Base-by-base conservation (phyloP, 2,329 filamentous ascomycete species). In the Xylaria multiplex region DNA sequence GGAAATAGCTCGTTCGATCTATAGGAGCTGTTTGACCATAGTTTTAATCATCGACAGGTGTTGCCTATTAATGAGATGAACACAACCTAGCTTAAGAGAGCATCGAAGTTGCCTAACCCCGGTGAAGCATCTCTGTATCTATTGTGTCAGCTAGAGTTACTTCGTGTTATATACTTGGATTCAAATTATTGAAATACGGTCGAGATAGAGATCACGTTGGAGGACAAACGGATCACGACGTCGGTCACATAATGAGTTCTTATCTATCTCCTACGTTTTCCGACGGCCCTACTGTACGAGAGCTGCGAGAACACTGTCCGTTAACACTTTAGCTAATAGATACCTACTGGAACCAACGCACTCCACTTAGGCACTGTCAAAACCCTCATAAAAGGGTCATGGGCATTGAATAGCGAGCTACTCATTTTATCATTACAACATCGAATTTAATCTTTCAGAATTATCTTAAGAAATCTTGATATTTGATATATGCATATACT, bases 241-340 rank as follows among this genome's bases (percentile, higher is more conserved):
- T 6, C 30, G n/a, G 19, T 30, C 22, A 24, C 5, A 24, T 27
- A 27, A 16, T 11, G 16, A 19, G 19, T 19, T 19, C 19, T 19
- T 19, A 19, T 19, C 19, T 19, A 67, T 57, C 22, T 67, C 72
- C 70, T 71, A 30, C 70, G 72, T 68, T 71, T 58, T 72, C 70
- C 70, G 72, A 52, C 71, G 71, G 71, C 22, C 24, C 57, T 61
- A 64, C 48, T 4, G 63, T 66, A 55, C 30, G 35, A 45, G 8
- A 43, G 6, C 6, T n/a, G 3, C 50, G 9, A 40, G 19, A 9
- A 48, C 27, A 73, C 66, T 66, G 66, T 70, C 55, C 24, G 7
- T 32, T 27, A 55, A 22, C 24, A 19, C 22, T 62, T 66, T 59
- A 52, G 66, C 19, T 46, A 42, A 27, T 27, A 27, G 27, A 5